These are phyloP conservation scores for Pseudocercospora fijiensis DNA, from an alignment of 2,329 filamentous ascomycete species.

Conservation along the genomic window DNA sequence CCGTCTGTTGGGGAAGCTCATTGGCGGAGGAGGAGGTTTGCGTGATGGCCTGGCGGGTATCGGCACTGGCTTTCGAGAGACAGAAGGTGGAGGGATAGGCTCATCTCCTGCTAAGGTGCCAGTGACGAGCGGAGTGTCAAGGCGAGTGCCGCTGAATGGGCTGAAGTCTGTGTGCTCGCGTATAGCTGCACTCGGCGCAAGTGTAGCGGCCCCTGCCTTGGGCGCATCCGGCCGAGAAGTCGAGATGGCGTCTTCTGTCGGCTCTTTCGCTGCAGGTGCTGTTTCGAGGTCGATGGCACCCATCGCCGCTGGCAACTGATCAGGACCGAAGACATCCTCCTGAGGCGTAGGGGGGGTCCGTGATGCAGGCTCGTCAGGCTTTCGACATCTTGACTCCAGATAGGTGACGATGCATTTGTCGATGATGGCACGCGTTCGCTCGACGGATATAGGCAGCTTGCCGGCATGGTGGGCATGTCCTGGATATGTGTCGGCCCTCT, in stretches of 20 bases:
- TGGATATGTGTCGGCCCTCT: conserved; percentile 23
- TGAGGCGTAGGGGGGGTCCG: conserved; percentile 4
- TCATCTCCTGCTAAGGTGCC: not conserved
- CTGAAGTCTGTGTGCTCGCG: conserved; percentile 32
- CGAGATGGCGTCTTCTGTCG: conserved; percentile 27
- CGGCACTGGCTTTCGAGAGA: conserved; percentile 31
- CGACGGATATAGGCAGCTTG: conserved; percentile 55
- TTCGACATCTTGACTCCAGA: conserved; percentile 40
- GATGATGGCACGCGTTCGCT: conserved; percentile 59
- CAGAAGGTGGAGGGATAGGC: conserved; percentile 15
- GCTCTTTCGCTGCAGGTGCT: not conserved
- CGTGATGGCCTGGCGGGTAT: conserved; percentile 30
- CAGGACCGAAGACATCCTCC: conserved; percentile 22
- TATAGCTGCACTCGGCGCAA: conserved; percentile 28
- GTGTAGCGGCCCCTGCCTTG: conserved; percentile 3
- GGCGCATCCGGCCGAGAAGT: conserved; percentile 29
- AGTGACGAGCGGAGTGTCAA: conserved; percentile 27
- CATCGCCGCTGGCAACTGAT: conserved; percentile 17
- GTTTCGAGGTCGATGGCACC: not conserved
- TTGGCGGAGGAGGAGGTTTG: conserved; percentile 38
- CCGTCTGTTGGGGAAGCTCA: conserved; percentile 23
- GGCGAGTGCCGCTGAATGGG: conserved; percentile 25
- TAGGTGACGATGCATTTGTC: conserved; percentile 56
- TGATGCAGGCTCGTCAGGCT: conserved; percentile 15
- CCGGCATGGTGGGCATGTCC: conserved; percentile 16